phyloP scores from a whole-genome alignment of 306 rosid species.

The Acacia confusa region DNA sequence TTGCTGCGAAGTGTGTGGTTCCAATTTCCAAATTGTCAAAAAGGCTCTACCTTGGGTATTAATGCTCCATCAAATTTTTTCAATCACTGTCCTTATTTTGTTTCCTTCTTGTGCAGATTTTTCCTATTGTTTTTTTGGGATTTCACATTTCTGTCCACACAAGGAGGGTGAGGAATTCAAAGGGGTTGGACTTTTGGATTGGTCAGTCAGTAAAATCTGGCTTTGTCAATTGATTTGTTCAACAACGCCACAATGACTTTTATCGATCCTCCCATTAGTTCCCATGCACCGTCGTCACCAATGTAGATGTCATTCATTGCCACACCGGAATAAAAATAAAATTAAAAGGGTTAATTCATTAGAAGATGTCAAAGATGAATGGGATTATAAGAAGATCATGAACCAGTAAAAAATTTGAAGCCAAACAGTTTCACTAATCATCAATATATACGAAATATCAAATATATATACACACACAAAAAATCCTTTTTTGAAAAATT shows the following conservation, averaged over 20 bases:
- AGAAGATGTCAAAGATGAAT: background rate
- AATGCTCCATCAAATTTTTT: background rate
- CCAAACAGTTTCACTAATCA: background rate
- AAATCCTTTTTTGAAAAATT: background rate
- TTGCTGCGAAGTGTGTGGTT: conserved; percentile 26
- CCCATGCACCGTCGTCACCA: background rate
- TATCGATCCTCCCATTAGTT: background rate
- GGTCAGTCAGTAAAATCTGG: conserved; percentile 20
- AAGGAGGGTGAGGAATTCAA: conserved; percentile 33
- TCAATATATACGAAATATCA: background rate
- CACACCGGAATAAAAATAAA: background rate
- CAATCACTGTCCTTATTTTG: background rate
- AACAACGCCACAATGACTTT: conserved; percentile 9
- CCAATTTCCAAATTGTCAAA: conserved; percentile 45
- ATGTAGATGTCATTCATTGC: background rate
- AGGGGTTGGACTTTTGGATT: conserved; percentile 31
- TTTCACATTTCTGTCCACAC: conserved; percentile 3
- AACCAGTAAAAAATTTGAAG: background rate
- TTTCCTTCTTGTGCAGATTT: background rate
- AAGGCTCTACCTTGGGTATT: background rate
- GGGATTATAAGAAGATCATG: background rate
- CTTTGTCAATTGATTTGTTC: conserved; percentile 11
- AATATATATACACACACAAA: no score
- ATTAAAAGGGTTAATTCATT: background rate
- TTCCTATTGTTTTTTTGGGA: background rate